phyloP scores from a whole-genome alignment of 2,329 filamentous ascomycete species.

The Aspergillus proliferans region DNA sequence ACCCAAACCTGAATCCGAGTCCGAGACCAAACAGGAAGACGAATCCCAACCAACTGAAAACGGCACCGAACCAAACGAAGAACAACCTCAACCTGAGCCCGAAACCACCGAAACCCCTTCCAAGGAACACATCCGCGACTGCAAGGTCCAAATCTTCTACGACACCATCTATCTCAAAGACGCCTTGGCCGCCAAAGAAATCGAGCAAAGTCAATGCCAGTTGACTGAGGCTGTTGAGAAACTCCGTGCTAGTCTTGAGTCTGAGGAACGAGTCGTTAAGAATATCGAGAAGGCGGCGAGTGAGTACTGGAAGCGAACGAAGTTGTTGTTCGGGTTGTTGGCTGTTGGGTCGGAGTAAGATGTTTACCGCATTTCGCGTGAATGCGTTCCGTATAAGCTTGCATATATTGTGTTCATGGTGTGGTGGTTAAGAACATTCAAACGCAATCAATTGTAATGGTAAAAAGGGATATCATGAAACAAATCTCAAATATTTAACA shows the following conservation, averaged over 20 bases:
- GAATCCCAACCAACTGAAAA: not conserved
- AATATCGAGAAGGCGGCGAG: constrained; percentile 56
- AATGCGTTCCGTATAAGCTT: no score
- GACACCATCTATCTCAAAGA: constrained; percentile 29
- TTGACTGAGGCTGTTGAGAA: constrained; percentile 46
- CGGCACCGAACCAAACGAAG: not conserved
- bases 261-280: constrained; percentile 46
- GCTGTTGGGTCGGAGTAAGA: constrained; percentile 22
- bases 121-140: constrained; percentile 16
- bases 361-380: no score
- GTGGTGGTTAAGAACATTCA: no score
- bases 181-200: constrained; percentile 16
- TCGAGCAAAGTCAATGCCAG: constrained; percentile 20
- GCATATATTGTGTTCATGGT: no score
- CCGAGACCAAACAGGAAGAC: constrained; percentile 1
- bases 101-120: not conserved
- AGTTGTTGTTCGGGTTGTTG: constrained; percentile 73
- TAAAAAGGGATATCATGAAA: no score
- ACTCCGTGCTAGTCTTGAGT: constrained; percentile 42
- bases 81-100: constrained; percentile 1
- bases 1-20: not conserved
- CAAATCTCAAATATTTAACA: no score
- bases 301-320: constrained; percentile 79
- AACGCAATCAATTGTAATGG: no score
- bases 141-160: constrained; percentile 34